phyloP scores from a whole-genome alignment of 1,284 basidiomycete species.

The Stygiomarasmius scandens region DNA sequence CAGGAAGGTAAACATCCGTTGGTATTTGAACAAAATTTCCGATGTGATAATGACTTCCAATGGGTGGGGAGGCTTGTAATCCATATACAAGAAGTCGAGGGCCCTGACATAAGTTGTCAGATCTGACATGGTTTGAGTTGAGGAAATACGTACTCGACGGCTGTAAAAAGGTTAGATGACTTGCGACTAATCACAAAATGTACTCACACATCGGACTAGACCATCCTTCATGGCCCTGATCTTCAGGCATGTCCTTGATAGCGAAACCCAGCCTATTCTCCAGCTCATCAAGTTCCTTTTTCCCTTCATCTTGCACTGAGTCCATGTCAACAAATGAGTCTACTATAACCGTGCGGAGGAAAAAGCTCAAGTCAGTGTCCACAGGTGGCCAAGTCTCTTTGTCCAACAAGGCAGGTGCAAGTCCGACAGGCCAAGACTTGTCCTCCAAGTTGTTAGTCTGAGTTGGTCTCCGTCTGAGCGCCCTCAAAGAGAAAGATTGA shows the following conservation, averaged over 20 bases:
- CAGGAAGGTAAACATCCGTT: constrained; percentile 77
- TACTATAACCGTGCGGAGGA: constrained; percentile 77
- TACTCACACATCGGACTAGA: constrained; percentile 74
- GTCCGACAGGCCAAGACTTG: constrained; percentile 67
- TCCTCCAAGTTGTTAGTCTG: constrained; percentile 24
- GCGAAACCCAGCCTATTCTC: constrained; percentile 83
- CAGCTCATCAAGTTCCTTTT: constrained; percentile 58
- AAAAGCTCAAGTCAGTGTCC: constrained; percentile 80
- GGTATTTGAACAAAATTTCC: constrained; percentile 79
- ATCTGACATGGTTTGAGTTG: not conserved
- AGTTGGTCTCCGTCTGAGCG: constrained; percentile 29
- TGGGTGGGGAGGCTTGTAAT: constrained; percentile 79
- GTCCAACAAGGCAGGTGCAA: constrained; percentile 71
- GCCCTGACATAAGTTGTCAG: constrained; percentile 50
- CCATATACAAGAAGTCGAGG: constrained; percentile 85
- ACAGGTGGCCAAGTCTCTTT: constrained; percentile 83
- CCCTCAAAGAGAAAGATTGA: constrained; percentile 38
- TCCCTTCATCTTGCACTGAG: constrained; percentile 21
- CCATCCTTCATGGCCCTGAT: constrained; percentile 43
- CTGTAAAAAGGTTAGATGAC: constrained; percentile 32
- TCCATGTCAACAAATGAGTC: constrained; percentile 57
- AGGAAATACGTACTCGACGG: constrained; percentile 55
- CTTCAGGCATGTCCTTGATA: constrained; percentile 69
- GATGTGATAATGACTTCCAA: constrained; percentile 72
- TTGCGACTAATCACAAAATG: constrained; percentile 56